A percentile compares a stretch with the other conserved stretches of the same genome.
Evolutionary conservation across 148 eudicot genomes (phyloP).

Genomic region (Mesembryanthemum crystallinum): DNA sequence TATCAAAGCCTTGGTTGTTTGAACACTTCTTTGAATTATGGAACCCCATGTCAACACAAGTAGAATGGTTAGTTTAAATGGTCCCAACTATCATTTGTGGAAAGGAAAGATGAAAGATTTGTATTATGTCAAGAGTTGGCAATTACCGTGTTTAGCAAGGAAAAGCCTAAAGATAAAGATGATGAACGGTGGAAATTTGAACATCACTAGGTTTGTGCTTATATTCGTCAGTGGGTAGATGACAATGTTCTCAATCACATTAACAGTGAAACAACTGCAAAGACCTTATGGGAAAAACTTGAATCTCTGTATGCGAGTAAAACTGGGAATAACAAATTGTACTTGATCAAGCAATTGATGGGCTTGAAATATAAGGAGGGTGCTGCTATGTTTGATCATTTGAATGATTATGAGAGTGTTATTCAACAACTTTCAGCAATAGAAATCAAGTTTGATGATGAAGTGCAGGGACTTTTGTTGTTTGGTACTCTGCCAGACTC

Average conservation of each 20-base stretch:
- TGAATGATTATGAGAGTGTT: background rate
- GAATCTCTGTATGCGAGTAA: conserved; percentile 5
- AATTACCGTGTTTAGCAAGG: background rate
- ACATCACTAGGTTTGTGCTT: conserved; percentile 10
- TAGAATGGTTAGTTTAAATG: conserved; percentile 7
- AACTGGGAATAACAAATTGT: conserved; percentile 16
- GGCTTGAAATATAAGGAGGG: background rate
- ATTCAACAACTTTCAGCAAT: background rate
- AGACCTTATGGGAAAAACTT: conserved; percentile 11
- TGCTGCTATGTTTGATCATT: conserved; percentile 3
- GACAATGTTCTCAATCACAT: conserved; percentile 16
- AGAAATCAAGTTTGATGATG: conserved; percentile 10
- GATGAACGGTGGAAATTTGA: conserved; percentile 4
- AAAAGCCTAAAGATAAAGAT: background rate
- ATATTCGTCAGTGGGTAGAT: conserved; percentile 19
- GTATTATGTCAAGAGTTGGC: background rate
- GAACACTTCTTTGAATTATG: background rate
- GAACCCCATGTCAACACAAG: background rate
- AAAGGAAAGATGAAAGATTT: background rate
- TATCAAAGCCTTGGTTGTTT: background rate
- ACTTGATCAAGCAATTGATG: conserved; percentile 7
- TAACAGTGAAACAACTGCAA: conserved; percentile 2
- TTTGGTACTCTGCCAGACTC: conserved; percentile 10
- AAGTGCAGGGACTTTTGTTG: background rate
- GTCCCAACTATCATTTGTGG: background rate